Conservation (phyloP, 2,329 filamentous ascomycete species). For the Phialemoniopsis sp. region DNA sequence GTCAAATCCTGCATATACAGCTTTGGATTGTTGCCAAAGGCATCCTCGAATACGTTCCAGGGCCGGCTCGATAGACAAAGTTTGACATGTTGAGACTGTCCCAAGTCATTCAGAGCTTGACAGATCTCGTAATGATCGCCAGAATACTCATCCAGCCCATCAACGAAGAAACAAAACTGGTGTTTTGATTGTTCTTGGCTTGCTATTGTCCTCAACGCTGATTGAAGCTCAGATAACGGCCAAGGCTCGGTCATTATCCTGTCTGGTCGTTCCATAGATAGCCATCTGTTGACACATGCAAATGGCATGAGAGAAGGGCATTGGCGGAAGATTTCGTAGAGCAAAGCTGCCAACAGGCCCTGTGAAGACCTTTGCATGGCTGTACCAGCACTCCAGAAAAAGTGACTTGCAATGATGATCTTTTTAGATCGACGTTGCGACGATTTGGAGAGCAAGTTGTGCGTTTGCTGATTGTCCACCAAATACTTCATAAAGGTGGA, state of each 20-base stretch:
- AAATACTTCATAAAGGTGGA: too few relatives aligned
- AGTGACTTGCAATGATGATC: too few relatives aligned
- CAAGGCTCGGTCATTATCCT: background rate
- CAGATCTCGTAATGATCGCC: constrained; percentile 1
- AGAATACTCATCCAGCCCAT: constrained; percentile 3
- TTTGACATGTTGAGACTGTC: background rate
- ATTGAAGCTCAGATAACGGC: constrained; percentile 1
- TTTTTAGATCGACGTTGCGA: too few relatives aligned
- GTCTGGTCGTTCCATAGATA: too few relatives aligned
- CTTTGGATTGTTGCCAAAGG: background rate
- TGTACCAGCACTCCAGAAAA: too few relatives aligned
- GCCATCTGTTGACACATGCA: background rate
- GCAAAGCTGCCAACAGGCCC: background rate
- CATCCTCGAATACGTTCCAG: constrained; percentile 1
- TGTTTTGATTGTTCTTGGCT: background rate
- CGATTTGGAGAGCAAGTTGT: too few relatives aligned
- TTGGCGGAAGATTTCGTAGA: constrained; percentile 3
- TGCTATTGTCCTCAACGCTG: background rate
- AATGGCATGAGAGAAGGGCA: constrained; percentile 1
- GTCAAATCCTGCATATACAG: constrained; percentile 1
- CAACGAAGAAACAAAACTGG: background rate
- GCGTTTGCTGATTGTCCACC: too few relatives aligned
- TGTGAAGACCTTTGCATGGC: too few relatives aligned
- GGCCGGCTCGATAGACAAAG: background rate
- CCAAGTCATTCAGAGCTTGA: background rate